A percentile compares a stretch with the other conserved stretches of the same genome.
Conservation (phyloP, 345 rosid species). For the Carallia pectinifolia region DNA sequence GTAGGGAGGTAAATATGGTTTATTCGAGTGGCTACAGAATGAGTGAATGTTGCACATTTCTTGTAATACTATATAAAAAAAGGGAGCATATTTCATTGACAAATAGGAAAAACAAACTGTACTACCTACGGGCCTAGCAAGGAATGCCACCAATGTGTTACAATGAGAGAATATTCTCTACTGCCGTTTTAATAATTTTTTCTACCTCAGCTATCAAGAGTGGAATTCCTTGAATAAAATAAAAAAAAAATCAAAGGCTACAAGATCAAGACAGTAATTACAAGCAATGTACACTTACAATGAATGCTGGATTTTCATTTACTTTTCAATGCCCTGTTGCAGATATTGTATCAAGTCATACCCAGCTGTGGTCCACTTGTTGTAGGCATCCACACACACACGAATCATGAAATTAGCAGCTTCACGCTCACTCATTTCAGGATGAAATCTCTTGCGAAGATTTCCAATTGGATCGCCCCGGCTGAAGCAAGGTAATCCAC, state of each 20-base stretch:
- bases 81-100: constrained; percentile 4
- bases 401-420: constrained; percentile 91
- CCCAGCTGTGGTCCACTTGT: constrained; percentile 93
- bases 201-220: constrained; percentile 9
- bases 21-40: too few species aligned
- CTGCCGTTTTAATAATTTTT: constrained; percentile 14
- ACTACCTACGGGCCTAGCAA: constrained; percentile 22
- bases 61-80: background rate
- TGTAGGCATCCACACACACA: constrained; percentile 88
- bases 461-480: constrained; percentile 95
- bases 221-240: constrained; percentile 21
- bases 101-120: constrained; percentile 8
- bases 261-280: background rate
- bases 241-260: background rate
- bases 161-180: constrained; percentile 9
- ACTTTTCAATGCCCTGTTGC: constrained; percentile 98
- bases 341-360: constrained; percentile 93
- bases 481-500: constrained; percentile 97
- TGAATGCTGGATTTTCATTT: constrained; percentile 5
- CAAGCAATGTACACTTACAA: constrained; percentile 33
- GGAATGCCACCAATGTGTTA: constrained; percentile 21
- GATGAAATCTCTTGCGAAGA: constrained; percentile 94
- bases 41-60: background rate
- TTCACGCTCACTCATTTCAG: constrained; percentile 95
- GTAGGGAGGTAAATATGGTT: too few species aligned